Percentiles rank a stretch among this genome's conserved stretches.
These are phyloP conservation scores for Emmonsiellopsis sp. DNA, from an alignment of 2,329 filamentous ascomycete species.

Conservation along the genomic window DNA sequence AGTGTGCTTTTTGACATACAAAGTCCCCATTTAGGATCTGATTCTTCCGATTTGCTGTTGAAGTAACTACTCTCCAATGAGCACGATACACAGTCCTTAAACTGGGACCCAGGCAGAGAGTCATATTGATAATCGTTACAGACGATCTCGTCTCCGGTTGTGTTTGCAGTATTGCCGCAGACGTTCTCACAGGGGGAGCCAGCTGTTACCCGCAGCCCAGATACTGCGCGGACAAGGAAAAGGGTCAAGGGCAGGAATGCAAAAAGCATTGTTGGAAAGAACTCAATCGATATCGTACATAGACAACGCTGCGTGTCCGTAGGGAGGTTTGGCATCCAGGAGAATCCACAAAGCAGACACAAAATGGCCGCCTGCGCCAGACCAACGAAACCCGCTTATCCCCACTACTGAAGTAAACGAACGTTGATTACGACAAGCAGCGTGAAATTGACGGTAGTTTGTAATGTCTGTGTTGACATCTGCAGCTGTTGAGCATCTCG, in stretches of 20 bases:
- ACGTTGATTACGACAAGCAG: background rate
- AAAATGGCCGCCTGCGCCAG: background rate
- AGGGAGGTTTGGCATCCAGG: background rate
- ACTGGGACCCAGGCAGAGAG: constrained; percentile 24
- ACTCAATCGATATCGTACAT: background rate
- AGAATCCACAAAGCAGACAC: background rate
- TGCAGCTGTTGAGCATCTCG: background rate
- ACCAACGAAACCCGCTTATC: too few species aligned
- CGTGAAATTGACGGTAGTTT: background rate
- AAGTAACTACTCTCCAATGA: constrained; percentile 30
- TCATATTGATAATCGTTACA: constrained; percentile 31
- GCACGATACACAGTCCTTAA: constrained; percentile 33
- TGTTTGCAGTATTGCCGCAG: constrained; percentile 26
- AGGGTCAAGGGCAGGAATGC: constrained; percentile 10
- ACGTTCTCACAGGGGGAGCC: constrained; percentile 29
- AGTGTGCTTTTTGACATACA: constrained; percentile 24
- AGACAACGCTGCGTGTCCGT: background rate
- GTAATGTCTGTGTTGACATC: background rate
- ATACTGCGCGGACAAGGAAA: constrained; percentile 15
- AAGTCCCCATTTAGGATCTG: constrained; percentile 37
- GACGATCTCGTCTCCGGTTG: constrained; percentile 31
- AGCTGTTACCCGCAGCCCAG: constrained; percentile 21
- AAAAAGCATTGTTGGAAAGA: constrained; percentile 9
- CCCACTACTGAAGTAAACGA: background rate
- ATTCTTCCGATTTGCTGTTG: constrained; percentile 24